phyloP scores from a whole-genome alignment of 257 asterid genomes.

The Leptodermis oblonga region DNA sequence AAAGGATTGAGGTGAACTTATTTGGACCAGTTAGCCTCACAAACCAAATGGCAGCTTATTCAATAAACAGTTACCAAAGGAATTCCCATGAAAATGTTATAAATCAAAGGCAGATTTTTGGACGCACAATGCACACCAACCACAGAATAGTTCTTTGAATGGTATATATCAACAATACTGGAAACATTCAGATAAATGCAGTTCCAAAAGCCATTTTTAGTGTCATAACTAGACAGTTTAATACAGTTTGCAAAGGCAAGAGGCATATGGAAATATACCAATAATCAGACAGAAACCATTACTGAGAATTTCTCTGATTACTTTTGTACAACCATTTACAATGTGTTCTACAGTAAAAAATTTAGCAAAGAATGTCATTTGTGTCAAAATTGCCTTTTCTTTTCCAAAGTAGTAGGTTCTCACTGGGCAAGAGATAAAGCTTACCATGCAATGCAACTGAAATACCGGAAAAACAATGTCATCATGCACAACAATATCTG shows the following conservation, averaged over 20 bases:
- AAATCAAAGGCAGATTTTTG: neutral
- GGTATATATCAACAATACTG: neutral
- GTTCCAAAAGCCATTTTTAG: neutral
- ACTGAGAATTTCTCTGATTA: neutral
- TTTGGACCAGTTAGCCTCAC: neutral
- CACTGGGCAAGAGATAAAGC: conserved; percentile 12
- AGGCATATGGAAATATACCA: neutral
- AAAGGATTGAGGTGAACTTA: neutral
- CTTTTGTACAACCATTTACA: neutral
- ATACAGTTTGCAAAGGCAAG: neutral
- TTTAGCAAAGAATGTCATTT: neutral
- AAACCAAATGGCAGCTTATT: neutral
- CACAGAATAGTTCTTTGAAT: neutral
- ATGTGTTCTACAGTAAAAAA: neutral
- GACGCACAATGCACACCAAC: neutral
- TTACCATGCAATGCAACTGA: conserved; percentile 89
- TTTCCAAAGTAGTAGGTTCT: neutral
- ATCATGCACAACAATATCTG: conserved; percentile 70
- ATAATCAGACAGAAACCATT: neutral
- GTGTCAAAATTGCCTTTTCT: neutral
- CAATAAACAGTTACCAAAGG: neutral
- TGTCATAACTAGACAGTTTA: neutral
- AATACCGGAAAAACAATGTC: conserved; percentile 69
- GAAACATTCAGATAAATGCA: conserved; percentile 2
- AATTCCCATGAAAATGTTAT: neutral